A percentile compares a stretch with the other conserved stretches of the same genome.
phyloP scores from a whole-genome alignment of 345 rosid genomes.

The Gossypium sturtianum region DNA sequence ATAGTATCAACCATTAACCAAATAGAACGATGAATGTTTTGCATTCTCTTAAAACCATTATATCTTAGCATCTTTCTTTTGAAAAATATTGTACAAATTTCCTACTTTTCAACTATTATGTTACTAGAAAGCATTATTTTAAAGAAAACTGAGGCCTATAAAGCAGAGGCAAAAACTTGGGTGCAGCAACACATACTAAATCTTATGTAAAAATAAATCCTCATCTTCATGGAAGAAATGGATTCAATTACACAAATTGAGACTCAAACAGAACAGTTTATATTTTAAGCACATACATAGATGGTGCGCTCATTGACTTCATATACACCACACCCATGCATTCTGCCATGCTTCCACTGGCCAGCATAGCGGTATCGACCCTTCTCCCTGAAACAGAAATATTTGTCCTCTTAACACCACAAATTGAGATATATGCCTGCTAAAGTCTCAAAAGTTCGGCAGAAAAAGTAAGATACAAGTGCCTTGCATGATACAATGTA shows the following conservation, averaged over 20 bases:
- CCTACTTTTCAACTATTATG: neutral
- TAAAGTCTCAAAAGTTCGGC: neutral
- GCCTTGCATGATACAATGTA: neutral
- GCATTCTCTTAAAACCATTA: neutral
- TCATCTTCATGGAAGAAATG: neutral
- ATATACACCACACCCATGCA: slow-evolving; percentile 94
- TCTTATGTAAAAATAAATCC: neutral
- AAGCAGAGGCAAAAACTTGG: neutral
- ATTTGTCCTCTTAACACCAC: slow-evolving; percentile 12
- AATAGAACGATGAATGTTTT: neutral
- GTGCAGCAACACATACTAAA: neutral
- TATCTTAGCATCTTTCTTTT: neutral
- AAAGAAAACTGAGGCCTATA: neutral
- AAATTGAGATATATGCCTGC: slow-evolving; percentile 1
- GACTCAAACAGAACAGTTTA: neutral
- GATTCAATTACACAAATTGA: neutral
- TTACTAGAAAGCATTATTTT: slow-evolving; percentile 1
- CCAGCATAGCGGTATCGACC: slow-evolving; percentile 96
- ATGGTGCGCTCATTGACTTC: slow-evolving; percentile 66
- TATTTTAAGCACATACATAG: slow-evolving; percentile 44
- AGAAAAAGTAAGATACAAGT: neutral
- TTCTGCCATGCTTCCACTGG: slow-evolving; percentile 91
- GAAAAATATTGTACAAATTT: neutral
- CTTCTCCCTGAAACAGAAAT: slow-evolving; percentile 57
- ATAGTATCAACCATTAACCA: neutral